Evolutionary conservation across 2,329 filamentous ascomycete genomes (phyloP), one percentile per base, ranked within the genome.

Genomic region (Chrysoporthe austroafricana): DNA sequence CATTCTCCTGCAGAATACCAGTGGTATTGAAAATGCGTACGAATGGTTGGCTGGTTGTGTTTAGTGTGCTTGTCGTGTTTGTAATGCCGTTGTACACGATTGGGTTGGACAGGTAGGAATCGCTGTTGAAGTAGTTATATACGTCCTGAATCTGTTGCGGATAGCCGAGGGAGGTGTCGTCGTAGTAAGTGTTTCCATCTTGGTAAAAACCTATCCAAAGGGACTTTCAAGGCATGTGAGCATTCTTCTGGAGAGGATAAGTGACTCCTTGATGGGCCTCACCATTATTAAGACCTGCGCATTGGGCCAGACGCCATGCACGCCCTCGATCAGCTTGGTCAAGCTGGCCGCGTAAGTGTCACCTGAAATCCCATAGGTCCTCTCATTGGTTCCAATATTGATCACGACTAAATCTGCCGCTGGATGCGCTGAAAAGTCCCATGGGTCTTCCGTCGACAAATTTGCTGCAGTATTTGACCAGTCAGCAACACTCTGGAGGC

Each of bases 1-100:
- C 86, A 70, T 89, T 88, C 72, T 89, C 85, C 71, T 88, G 84
- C 71, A 90, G 73, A 57, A 89, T 85, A 0, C 86, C 86, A 11
- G 82, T 85, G 0, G 85, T 88, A 72, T 88, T 86, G 77, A 90
- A 89, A 71, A 87, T 87, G 72, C 88, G 83, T 42, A 89, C 84
- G 64, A 87, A 89, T 0, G 81, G 80, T 66, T 81, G 72, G 48
- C 73, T 73, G 14, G 73, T 73, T 32, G 68, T 73, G 64, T 77
- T 70, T 1, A 76, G 75, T 2, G 66, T 73, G 34, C 73, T 76
- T 1, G 75, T 80, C 32, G 73, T 77, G 63, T 81, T 80, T 21
- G 75, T 80, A 39, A 76, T 74, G 13, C 76, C 80, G 66, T 83
- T 77, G 74, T 79, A 83, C 11, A 78, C 74, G 9, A 74, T 69